These are phyloP conservation scores for Beta macrorhiza DNA, from an alignment of 179 eudicot species.

Conservation along the genomic window DNA sequence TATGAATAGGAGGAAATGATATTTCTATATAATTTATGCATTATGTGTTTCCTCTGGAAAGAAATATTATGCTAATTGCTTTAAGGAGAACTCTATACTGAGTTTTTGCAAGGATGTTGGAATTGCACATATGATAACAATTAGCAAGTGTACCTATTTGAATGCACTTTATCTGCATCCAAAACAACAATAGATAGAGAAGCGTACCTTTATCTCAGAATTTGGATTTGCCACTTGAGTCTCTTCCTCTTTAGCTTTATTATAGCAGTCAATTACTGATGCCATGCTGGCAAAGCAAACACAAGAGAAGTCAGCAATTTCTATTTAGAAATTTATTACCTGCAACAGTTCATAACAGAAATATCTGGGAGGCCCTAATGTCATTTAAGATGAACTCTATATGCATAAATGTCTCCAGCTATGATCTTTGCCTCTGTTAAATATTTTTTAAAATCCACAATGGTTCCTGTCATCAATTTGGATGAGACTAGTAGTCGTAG, in stretches of 20 bases:
- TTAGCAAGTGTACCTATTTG: slow-evolving; percentile 2
- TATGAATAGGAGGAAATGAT: not conserved
- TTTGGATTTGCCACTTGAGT: slow-evolving; percentile 29
- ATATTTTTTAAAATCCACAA: not conserved
- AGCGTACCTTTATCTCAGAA: slow-evolving; percentile 38
- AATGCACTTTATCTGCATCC: not conserved
- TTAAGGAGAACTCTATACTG: not conserved
- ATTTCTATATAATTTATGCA: not conserved
- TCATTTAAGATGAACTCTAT: not conserved
- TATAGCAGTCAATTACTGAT: slow-evolving; percentile 40
- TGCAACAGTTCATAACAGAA: not conserved
- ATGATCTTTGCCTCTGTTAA: not conserved
- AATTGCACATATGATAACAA: not conserved
- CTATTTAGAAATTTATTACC: not conserved
- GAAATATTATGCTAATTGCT: not conserved
- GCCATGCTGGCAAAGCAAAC: slow-evolving; percentile 38
- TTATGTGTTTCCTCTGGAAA: not conserved
- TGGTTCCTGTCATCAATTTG: not conserved
- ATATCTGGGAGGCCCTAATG: not conserved
- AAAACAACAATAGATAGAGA: not conserved
- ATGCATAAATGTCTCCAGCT: not conserved
- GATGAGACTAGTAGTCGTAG: not conserved
- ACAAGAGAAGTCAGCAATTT: slow-evolving; percentile 16
- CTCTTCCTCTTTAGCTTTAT: slow-evolving; percentile 38
- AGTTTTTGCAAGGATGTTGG: not conserved